These are phyloP conservation scores for Dinochytrium kinnereticum DNA, from an alignment of 371 early-diverging fungal genomes.

Conservation along the genomic window DNA sequence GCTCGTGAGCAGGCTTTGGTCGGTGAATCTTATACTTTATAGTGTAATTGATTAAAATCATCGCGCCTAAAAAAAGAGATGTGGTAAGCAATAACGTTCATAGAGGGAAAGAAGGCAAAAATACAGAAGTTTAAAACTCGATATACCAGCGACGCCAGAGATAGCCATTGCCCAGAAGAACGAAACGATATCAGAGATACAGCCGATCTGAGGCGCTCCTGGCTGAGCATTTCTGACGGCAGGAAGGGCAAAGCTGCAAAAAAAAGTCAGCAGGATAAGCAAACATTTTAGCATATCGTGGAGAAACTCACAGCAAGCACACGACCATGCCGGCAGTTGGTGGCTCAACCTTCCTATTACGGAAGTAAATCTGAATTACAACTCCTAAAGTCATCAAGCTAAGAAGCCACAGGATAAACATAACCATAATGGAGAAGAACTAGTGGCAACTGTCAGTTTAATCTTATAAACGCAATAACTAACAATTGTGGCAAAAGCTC, in stretches of 20 bases:
- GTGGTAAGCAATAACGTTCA: neutral
- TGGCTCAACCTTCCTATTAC: constrained; percentile 34
- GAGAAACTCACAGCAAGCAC: constrained; percentile 20
- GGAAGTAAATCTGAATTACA: constrained; percentile 19
- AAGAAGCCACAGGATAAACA: constrained; percentile 32
- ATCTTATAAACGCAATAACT: neutral
- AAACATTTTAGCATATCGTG: too few relatives aligned
- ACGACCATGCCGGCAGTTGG: constrained; percentile 27
- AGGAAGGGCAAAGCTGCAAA: constrained; percentile 29
- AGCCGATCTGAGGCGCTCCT: constrained; percentile 30
- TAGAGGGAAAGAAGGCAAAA: too few relatives aligned
- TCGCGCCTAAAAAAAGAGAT: neutral
- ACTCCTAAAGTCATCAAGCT: constrained; percentile 21
- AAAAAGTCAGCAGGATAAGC: neutral
- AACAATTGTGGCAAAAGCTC: neutral
- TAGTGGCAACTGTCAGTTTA: neutral
- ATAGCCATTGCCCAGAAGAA: constrained; percentile 21
- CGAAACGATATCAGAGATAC: constrained; percentile 7
- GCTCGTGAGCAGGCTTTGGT: neutral
- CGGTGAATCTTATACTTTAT: neutral
- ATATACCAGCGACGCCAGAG: neutral
- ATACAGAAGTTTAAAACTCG: too few relatives aligned
- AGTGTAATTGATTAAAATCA: neutral
- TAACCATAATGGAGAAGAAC: constrained; percentile 30
- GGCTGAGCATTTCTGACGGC: constrained; percentile 35